phyloP scores from a whole-genome alignment of 2,329 filamentous ascomycete species.

The Alternaria sp. region DNA sequence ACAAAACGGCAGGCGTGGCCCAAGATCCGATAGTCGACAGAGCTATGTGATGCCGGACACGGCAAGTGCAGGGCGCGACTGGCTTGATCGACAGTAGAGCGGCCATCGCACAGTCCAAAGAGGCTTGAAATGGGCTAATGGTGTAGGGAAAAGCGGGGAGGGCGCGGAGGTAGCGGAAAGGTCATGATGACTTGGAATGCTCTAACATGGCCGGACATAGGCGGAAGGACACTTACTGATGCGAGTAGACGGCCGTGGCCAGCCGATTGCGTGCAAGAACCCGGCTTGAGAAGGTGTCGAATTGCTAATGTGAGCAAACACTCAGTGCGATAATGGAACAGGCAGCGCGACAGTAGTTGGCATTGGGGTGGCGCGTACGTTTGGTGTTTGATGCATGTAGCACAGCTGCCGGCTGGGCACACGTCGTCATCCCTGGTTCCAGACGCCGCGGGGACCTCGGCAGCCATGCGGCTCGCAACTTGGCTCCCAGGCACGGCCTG shows the following conservation, averaged over 20 bases:
- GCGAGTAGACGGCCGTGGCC: background rate
- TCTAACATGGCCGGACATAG: constrained; percentile 24
- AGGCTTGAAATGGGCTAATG: constrained; percentile 17
- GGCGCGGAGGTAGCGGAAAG: constrained; percentile 30
- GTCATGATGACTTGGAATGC: constrained; percentile 28
- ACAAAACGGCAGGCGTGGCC: constrained; percentile 2
- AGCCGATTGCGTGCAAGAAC: constrained; percentile 1
- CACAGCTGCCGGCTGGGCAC: constrained; percentile 10
- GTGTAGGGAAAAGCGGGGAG: constrained; percentile 19
- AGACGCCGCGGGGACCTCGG: constrained; percentile 9
- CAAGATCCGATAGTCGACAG: constrained; percentile 9
- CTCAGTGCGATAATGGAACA: background rate
- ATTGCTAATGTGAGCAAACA: background rate
- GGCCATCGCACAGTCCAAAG: background rate
- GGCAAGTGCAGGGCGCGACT: constrained; percentile 22
- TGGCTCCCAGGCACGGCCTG: constrained; percentile 9
- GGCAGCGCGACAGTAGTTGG: background rate
- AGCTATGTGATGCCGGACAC: constrained; percentile 2
- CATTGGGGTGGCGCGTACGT: constrained; percentile 10
- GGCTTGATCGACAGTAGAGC: background rate
- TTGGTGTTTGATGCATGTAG: constrained; percentile 12
- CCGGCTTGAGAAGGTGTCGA: background rate
- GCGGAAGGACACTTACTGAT: constrained; percentile 31
- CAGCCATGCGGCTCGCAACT: constrained; percentile 14
- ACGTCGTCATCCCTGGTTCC: constrained; percentile 12